Base-by-base conservation (phyloP, 495 filamentous ascomycete genomes). In the Friedmanniomyces endolithicus region DNA sequence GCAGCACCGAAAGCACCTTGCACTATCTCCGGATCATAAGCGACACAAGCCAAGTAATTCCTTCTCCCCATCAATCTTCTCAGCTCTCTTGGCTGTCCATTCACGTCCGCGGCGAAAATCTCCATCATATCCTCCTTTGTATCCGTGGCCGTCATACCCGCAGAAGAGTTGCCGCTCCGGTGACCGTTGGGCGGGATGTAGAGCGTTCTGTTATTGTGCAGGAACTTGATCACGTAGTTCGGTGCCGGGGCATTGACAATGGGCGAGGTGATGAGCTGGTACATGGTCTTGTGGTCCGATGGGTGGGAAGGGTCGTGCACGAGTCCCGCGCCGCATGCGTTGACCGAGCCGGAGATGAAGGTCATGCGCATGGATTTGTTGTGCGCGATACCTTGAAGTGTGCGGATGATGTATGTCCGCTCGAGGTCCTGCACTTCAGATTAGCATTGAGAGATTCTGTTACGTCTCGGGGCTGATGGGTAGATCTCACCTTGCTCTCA, bases 91-190 rank as follows among this genome's bases (percentile, higher is more conserved):
- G 80, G 71, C 25, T 79, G 72, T 14, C 94, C 90, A 48, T 79
- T 85, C 17, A 90, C 86, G 62, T 98, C 92, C 8, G 77, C 83
- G 66, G 90, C 84, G 77, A 98, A 98, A 59, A 98, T 87, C 72
- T 98, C 92, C 82, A 97, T 89, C 92, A 98, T 98, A 66, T 98
- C 92, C 69, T 98, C 92, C 68, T 98, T 98, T 35, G 92, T 98
- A 65, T 98, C 92, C 22, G 72, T 75, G n/a, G 76, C 20, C 33
- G 19, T 66, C 17, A 40, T 35, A 17, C 17, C 17, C 46, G 74
- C 68, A 14, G 37, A 41, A 62, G 82, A 73, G 1, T 74, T 80
- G 19, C 80, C 53, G 46, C 41, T 85, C 58, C 87, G 84, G 66
- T 94, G 85, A 19, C 94, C 94, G 69, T 98, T 98, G 43, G 77